These are phyloP conservation scores for Schwanniomyces vanrijiae DNA, from an alignment of 805 yeast species.

Conservation along the genomic window DNA sequence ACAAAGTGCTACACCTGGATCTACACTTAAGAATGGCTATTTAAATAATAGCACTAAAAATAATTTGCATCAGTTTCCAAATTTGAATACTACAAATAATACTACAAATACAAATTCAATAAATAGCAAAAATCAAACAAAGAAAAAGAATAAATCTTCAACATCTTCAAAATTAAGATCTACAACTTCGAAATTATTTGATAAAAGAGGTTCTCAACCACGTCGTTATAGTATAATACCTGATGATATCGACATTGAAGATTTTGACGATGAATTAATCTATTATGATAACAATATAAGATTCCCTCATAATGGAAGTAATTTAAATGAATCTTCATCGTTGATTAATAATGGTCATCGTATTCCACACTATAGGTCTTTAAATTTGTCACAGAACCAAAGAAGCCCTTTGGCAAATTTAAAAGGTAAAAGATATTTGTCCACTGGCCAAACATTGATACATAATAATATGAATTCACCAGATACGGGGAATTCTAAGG, in stretches of 20 bases:
- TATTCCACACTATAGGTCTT: conserved; percentile 42
- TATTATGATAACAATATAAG: conserved; percentile 43
- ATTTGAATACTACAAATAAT: conserved; percentile 6
- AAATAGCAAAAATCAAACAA: conserved; percentile 20
- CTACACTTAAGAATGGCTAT: conserved; percentile 2
- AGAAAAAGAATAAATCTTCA: conserved; percentile 29
- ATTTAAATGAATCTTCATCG: conserved; percentile 31
- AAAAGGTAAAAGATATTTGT: conserved; percentile 35
- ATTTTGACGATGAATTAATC: conserved; percentile 52
- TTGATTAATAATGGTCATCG: conserved; percentile 24
- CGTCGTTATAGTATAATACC: conserved; percentile 73
- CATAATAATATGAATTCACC: conserved; percentile 4
- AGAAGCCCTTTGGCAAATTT: conserved; percentile 16
- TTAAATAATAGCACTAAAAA: neutral
- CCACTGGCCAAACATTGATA: conserved; percentile 31
- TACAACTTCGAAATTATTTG: conserved; percentile 73
- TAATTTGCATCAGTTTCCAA: neutral
- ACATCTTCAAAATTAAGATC: conserved; percentile 52
- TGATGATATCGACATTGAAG: conserved; percentile 57
- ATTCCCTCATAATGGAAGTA: conserved; percentile 32
- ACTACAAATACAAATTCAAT: conserved; percentile 9
- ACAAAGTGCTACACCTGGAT: neutral
- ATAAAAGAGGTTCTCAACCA: conserved; percentile 68
- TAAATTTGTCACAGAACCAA: conserved; percentile 30
- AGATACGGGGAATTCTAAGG: conserved; percentile 8